phyloP scores from a whole-genome alignment of 2,329 filamentous ascomycete genomes.

The Aphanoascus verrucosus region DNA sequence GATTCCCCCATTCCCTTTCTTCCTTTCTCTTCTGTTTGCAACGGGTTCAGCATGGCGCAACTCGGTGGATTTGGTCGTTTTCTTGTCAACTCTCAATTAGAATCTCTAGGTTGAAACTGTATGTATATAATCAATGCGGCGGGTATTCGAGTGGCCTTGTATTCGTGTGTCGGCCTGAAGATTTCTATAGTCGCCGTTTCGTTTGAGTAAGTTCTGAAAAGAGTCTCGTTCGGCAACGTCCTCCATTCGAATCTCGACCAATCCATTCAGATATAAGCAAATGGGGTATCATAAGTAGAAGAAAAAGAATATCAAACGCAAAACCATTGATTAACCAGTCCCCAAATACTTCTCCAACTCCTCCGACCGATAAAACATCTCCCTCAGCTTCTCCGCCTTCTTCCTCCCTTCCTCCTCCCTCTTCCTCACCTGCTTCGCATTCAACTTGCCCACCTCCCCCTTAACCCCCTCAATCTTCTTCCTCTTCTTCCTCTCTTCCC shows the following conservation, averaged over 20 bases:
- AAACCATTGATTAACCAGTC: background rate
- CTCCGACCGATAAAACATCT: conserved; percentile 63
- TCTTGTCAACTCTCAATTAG: background rate
- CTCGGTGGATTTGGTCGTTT: background rate
- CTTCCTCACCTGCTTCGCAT: conserved; percentile 60
- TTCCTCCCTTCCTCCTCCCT: conserved; percentile 51
- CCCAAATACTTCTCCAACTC: conserved; percentile 67
- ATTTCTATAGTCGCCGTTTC: background rate
- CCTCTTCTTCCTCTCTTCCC: conserved; percentile 27
- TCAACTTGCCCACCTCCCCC: conserved; percentile 43
- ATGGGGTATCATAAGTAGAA: conserved; percentile 2
- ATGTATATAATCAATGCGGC: background rate
- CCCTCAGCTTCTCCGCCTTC: conserved; percentile 52
- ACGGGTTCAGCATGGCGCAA: background rate
- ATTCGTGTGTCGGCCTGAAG: background rate
- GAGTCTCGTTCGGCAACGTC: too few species aligned
- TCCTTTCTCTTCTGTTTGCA: background rate
- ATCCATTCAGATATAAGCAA: background rate
- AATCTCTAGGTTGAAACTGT: background rate
- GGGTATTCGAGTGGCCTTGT: background rate
- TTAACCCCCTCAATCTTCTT: conserved; percentile 16
- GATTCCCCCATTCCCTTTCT: too few species aligned
- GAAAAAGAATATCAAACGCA: background rate
- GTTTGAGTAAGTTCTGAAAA: too few species aligned
- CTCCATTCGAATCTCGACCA: background rate